A percentile compares a stretch with the other conserved stretches of the same genome.
phyloP scores from a whole-genome alignment of 2,329 filamentous ascomycete species.

The Botryosphaeria dothidea region DNA sequence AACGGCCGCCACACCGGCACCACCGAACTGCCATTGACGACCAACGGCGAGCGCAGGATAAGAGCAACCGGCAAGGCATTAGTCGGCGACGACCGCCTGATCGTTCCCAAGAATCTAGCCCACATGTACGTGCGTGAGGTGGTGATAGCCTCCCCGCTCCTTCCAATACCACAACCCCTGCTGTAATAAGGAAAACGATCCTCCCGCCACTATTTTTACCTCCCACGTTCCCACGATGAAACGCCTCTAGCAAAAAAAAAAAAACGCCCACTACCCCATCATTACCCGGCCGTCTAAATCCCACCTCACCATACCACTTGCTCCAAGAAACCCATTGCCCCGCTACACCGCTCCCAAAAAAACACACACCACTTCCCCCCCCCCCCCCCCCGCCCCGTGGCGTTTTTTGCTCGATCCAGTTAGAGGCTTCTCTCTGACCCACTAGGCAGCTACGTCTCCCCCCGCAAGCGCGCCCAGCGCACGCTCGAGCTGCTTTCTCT shows the following conservation, averaged over 20 bases:
- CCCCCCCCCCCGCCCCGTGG: not conserved
- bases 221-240: not conserved
- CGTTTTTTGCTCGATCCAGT: not conserved
- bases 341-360: not conserved
- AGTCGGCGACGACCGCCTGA: slow-evolving; percentile 79
- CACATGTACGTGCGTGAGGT: slow-evolving; percentile 68
- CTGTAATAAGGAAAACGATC: not conserved
- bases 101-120: slow-evolving; percentile 76
- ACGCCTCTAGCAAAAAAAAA: not conserved
- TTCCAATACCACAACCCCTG: not conserved
- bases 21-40: slow-evolving; percentile 84
- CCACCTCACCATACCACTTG: not conserved
- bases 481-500: slow-evolving; percentile 89
- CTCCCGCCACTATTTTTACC: not conserved
- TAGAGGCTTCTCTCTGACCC: not conserved
- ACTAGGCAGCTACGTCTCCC: slow-evolving; percentile 72
- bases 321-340: not conserved
- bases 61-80: slow-evolving; percentile 74
- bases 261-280: not conserved
- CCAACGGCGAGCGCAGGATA: slow-evolving; percentile 64
- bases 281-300: not conserved
- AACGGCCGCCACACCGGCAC: slow-evolving; percentile 75
- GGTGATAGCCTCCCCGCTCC: not conserved
- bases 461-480: slow-evolving; percentile 77
- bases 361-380: not conserved